phyloP scores from a whole-genome alignment of 2,329 filamentous ascomycete species.

The Phialemoniopsis sp. region DNA sequence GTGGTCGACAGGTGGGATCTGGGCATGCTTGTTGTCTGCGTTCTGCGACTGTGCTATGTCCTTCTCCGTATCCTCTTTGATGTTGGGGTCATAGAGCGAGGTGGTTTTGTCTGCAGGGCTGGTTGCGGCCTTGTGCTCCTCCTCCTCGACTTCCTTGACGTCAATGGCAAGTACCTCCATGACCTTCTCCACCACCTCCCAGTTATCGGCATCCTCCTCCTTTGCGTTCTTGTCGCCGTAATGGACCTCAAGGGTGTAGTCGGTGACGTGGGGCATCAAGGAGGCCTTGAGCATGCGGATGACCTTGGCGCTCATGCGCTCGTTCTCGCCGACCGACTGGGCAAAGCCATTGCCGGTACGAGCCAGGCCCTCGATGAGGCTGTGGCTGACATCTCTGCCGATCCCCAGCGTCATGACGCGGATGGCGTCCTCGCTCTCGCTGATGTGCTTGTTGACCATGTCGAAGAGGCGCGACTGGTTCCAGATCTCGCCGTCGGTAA shows the following conservation, averaged over 20 bases:
- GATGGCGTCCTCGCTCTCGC: slow-evolving; percentile 33
- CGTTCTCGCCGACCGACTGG: slow-evolving; percentile 57
- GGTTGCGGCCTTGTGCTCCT: no score
- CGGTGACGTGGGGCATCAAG: slow-evolving; percentile 59
- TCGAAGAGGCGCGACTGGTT: slow-evolving; percentile 34
- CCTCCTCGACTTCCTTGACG: slow-evolving; percentile 13
- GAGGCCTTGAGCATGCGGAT: slow-evolving; percentile 72
- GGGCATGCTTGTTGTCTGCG: slow-evolving; percentile 32
- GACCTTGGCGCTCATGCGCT: slow-evolving; percentile 65
- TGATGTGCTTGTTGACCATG: slow-evolving; percentile 36
- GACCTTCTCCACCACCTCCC: slow-evolving; percentile 58
- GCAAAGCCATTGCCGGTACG: slow-evolving; percentile 52
- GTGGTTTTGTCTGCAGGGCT: slow-evolving; percentile 34
- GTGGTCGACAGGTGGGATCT: slow-evolving; percentile 45
- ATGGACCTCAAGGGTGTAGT: slow-evolving; percentile 61
- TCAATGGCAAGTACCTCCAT: slow-evolving; percentile 40
- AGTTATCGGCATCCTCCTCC: slow-evolving; percentile 40
- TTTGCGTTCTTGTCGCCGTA: slow-evolving; percentile 31
- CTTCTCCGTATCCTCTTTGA: slow-evolving; percentile 35
- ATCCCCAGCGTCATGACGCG: slow-evolving; percentile 54
- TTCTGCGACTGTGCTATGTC: slow-evolving; percentile 15
- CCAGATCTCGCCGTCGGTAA: slow-evolving; percentile 56
- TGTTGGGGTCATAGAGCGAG: slow-evolving; percentile 54
- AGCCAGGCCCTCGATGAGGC: slow-evolving; percentile 50
- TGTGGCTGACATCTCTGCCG: slow-evolving; percentile 43